These are phyloP conservation scores for Hirschfeldia incana DNA, from an alignment of 345 rosid genomes.

Conservation along the genomic window DNA sequence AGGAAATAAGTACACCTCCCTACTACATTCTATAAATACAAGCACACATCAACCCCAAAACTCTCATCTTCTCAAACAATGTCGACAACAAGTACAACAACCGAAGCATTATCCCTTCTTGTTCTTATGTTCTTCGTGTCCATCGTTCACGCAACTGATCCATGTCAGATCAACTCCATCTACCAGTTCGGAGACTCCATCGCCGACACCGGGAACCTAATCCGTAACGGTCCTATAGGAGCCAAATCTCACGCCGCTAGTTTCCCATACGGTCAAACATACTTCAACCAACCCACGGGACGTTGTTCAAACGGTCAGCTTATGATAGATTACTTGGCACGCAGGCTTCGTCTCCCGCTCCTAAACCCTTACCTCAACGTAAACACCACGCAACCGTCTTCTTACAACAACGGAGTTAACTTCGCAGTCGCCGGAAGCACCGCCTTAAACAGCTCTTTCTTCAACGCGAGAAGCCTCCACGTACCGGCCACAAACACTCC, in stretches of 20 bases:
- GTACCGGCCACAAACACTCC: slow-evolving; percentile 39
- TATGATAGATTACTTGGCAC: slow-evolving; percentile 38
- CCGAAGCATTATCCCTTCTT: slow-evolving; percentile 2
- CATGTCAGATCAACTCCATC: slow-evolving; percentile 22
- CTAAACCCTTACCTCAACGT: slow-evolving; percentile 39
- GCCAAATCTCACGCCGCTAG: slow-evolving; percentile 14
- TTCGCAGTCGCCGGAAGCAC: slow-evolving; percentile 45
- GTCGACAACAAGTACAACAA: slow-evolving; percentile 14
- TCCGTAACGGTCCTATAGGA: slow-evolving; percentile 18
- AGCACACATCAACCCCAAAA: neutral
- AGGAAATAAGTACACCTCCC: neutral
- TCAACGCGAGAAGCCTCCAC: slow-evolving; percentile 14
- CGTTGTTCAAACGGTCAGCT: slow-evolving; percentile 39
- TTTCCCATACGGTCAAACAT: slow-evolving; percentile 41
- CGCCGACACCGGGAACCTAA: slow-evolving; percentile 38
- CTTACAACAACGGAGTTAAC: slow-evolving; percentile 34
- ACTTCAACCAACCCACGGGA: slow-evolving; percentile 36
- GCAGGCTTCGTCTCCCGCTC: slow-evolving; percentile 30
- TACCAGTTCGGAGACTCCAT: slow-evolving; percentile 37
- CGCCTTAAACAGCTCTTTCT: slow-evolving; percentile 21
- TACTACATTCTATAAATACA: neutral
- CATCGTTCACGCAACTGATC: neutral
- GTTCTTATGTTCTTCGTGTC: slow-evolving; percentile 9
- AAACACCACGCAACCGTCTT: neutral
- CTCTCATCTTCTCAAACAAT: neutral